A percentile compares a stretch with the other conserved stretches of the same genome.
These are phyloP conservation scores for Leccinum fuscescens DNA, from an alignment of 1,284 basidiomycete species.

Conservation along the genomic window DNA sequence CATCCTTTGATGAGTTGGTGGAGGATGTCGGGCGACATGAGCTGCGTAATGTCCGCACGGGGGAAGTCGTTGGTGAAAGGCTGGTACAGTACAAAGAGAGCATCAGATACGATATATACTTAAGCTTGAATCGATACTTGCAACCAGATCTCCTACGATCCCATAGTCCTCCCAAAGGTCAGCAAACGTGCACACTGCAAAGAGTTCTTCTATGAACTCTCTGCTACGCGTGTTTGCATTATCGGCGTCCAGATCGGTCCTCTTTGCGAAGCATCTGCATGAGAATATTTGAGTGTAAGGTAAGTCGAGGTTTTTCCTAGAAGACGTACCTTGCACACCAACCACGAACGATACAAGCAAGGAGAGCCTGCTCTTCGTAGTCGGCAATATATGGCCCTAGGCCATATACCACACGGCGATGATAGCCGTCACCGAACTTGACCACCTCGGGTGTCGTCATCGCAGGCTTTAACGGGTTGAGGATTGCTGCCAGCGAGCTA, in stretches of 20 bases:
- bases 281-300: background rate
- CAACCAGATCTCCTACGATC: background rate
- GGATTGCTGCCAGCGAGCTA: background rate
- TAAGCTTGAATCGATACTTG: background rate
- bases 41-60: background rate
- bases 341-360: background rate
- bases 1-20: slow-evolving; percentile 6
- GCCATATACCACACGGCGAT: background rate
- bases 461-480: background rate
- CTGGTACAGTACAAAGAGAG: background rate
- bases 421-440: background rate
- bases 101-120: background rate
- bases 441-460: background rate
- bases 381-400: slow-evolving; percentile 2
- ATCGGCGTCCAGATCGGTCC: background rate
- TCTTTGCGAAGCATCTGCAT: background rate
- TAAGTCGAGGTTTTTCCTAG: background rate
- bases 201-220: too few species aligned
- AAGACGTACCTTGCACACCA: background rate
- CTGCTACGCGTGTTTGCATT: background rate
- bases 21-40: background rate
- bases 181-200: too few species aligned
- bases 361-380: slow-evolving; percentile 5
- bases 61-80: slow-evolving; percentile 7
- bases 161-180: too few species aligned